Conservation (phyloP, 768 basidiomycete genomes). For the Trametes cingulata region DNA sequence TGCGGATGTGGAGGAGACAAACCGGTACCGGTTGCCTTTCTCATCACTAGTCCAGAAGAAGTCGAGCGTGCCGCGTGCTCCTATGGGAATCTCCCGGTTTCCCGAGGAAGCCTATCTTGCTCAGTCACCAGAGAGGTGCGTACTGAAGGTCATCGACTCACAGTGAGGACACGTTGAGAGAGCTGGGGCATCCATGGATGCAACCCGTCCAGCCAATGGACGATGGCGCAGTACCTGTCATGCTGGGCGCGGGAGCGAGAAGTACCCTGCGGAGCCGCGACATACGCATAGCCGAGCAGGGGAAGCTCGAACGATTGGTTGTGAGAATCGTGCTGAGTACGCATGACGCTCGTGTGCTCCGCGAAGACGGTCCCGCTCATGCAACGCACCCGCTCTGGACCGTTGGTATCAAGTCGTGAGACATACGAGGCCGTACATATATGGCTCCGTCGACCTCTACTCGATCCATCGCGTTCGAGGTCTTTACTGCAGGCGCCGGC, state of each 20-base stretch:
- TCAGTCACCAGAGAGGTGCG: background rate
- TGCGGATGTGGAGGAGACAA: background rate
- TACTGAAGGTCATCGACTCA: background rate
- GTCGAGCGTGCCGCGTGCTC: slow-evolving; percentile 7
- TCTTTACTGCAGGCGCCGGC: too few species aligned
- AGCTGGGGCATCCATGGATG: too few species aligned
- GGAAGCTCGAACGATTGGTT: background rate
- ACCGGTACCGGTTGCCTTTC: slow-evolving; percentile 8
- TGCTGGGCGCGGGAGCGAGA: background rate
- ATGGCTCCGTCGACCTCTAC: background rate
- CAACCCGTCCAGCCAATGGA: background rate
- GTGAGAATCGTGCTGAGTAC: background rate
- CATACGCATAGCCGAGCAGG: background rate
- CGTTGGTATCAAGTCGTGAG: background rate
- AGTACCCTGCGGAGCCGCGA: background rate
- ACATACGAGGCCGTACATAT: background rate
- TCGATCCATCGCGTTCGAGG: background rate
- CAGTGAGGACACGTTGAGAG: too few species aligned
- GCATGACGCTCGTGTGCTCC: background rate
- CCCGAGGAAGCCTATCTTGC: background rate
- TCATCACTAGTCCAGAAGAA: slow-evolving; percentile 5
- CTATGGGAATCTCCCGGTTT: slow-evolving; percentile 1
- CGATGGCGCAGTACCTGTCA: background rate
- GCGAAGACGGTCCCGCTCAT: background rate
- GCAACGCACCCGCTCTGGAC: background rate